Evolutionary conservation across 257 asterid species (phyloP).

Genomic region (Lithospermum erythrorhizon): DNA sequence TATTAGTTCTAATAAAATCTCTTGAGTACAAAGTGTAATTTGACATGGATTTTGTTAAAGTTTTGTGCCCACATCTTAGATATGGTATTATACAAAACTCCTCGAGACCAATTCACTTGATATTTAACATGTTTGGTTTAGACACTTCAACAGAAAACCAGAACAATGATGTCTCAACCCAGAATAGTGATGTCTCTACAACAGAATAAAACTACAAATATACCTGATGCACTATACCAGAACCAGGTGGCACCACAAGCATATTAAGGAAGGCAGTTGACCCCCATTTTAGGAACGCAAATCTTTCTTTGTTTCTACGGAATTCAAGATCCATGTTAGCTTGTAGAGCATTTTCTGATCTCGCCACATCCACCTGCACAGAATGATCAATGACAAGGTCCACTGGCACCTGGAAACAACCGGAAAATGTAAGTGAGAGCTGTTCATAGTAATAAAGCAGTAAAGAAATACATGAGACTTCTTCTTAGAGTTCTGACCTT

Average conservation of each 20-base stretch:
- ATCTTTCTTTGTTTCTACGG: constrained; percentile 76
- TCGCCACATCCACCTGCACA: constrained; percentile 85
- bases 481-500: neutral
- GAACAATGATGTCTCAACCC: neutral
- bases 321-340: constrained; percentile 87
- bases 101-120: too few relatives aligned
- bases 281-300: constrained; percentile 94
- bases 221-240: constrained; percentile 97
- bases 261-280: constrained; percentile 73
- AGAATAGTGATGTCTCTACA: neutral
- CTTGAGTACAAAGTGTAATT: neutral
- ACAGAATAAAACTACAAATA: neutral
- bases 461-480: neutral
- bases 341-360: constrained; percentile 87
- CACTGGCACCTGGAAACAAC: constrained; percentile 66
- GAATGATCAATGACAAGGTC: constrained; percentile 95
- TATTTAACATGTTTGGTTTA: neutral
- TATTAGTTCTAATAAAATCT: neutral
- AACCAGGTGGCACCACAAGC: constrained; percentile 98
- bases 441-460: neutral
- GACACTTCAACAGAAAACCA: neutral
- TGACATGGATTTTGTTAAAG: neutral
- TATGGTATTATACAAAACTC: neutral
- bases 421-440: neutral
- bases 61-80: too few relatives aligned